A percentile compares a stretch with the other conserved stretches of the same genome.
phyloP scores from a whole-genome alignment of 169 alveolate species.

The Babesia bigemina region DNA sequence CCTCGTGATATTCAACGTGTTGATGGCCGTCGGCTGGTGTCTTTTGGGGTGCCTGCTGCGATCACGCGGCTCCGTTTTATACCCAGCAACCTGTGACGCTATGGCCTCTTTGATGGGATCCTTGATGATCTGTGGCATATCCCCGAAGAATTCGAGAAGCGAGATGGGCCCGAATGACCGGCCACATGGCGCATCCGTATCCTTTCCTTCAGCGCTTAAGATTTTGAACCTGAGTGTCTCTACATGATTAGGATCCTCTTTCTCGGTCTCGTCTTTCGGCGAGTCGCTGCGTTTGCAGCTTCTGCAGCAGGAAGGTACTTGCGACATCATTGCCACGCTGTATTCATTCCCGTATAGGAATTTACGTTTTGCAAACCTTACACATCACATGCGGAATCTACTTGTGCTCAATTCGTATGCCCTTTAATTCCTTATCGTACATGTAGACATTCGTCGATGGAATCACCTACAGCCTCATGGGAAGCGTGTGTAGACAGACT shows the following conservation, averaged over 20 bases:
- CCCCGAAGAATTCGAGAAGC: slow-evolving; percentile 40
- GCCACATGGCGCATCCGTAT: neutral
- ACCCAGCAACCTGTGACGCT: neutral
- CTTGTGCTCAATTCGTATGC: neutral
- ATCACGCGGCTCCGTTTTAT: neutral
- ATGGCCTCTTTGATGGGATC: neutral
- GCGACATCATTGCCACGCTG: neutral
- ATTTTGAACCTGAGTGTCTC: slow-evolving; percentile 34
- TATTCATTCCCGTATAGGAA: neutral
- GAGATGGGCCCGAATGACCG: neutral
- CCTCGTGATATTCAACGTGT: slow-evolving; percentile 7
- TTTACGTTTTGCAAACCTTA: neutral
- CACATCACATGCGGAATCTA: neutral
- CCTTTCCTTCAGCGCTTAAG: neutral
- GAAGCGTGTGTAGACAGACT: neutral
- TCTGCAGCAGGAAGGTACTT: neutral
- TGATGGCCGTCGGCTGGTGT: slow-evolving; percentile 2
- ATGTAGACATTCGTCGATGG: neutral
- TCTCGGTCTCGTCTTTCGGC: neutral
- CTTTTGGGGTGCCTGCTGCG: neutral
- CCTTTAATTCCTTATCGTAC: too few species aligned
- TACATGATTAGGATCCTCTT: neutral
- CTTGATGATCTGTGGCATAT: slow-evolving; percentile 15
- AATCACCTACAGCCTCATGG: neutral
- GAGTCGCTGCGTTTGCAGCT: neutral